phyloP scores from a whole-genome alignment of 2,329 filamentous ascomycete genomes.

The Alternaria postmessia region DNA sequence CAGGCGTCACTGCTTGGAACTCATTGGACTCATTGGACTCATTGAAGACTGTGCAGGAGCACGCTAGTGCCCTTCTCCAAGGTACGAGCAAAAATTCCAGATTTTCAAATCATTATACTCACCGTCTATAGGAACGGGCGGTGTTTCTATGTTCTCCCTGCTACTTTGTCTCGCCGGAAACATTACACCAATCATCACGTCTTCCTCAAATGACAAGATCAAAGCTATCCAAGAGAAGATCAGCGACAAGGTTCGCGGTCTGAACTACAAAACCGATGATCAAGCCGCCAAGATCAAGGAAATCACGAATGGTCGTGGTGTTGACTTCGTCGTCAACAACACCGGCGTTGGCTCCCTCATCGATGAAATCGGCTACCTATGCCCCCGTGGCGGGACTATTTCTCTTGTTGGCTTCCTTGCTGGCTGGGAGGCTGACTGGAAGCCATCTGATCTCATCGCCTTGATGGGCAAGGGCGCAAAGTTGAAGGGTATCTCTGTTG shows the following conservation, averaged over 20 bases:
- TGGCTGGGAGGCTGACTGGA: constrained; percentile 20
- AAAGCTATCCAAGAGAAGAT: constrained; percentile 55
- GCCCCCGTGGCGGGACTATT: constrained; percentile 27
- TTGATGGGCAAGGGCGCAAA: constrained; percentile 34
- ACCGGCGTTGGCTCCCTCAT: constrained; percentile 27
- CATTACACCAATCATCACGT: constrained; percentile 64
- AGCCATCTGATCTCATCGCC: constrained; percentile 17
- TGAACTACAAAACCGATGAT: constrained; percentile 67
- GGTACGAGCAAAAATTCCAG: background rate
- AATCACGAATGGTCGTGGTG: constrained; percentile 52
- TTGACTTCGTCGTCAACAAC: constrained; percentile 58
- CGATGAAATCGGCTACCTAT: constrained; percentile 23
- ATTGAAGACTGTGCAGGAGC: constrained; percentile 16
- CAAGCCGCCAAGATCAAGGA: constrained; percentile 64
- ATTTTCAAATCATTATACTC: background rate
- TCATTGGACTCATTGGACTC: constrained; percentile 28
- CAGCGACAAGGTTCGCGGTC: constrained; percentile 40
- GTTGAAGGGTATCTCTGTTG: constrained; percentile 62
- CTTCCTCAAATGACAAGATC: constrained; percentile 63
- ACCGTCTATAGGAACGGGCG: constrained; percentile 45
- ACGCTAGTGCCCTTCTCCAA: constrained; percentile 27
- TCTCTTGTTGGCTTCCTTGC: constrained; percentile 37
- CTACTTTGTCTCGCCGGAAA: constrained; percentile 35
- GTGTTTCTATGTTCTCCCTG: constrained; percentile 49
- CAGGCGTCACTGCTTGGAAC: constrained; percentile 37